phyloP scores from a whole-genome alignment of 192 early-diverging fungal genomes.

The Coemansia sp. region DNA sequence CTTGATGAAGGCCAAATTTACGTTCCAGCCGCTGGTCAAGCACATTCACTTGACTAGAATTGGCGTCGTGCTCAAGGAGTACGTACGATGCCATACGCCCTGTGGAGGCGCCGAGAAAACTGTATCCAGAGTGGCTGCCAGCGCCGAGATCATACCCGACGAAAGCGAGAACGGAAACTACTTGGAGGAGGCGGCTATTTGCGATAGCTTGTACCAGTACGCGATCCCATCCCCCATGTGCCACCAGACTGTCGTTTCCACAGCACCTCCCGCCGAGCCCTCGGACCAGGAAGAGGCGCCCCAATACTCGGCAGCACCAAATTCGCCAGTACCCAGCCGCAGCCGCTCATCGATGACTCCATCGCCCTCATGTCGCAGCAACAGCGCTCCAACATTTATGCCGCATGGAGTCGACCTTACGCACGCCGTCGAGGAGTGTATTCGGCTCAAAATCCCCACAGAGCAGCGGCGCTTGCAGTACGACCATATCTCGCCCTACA shows the following conservation, averaged over 20 bases:
- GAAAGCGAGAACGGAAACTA: neutral
- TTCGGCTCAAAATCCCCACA: conserved; percentile 33
- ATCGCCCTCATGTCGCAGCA: conserved; percentile 2
- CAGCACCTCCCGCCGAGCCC: neutral
- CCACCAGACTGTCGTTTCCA: neutral
- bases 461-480: conserved; percentile 43
- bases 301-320: conserved; percentile 1
- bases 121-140: conserved; percentile 39
- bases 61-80: conserved; percentile 53
- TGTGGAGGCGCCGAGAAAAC: conserved; percentile 47
- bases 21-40: conserved; percentile 55
- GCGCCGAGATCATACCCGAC: conserved; percentile 22
- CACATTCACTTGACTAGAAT: conserved; percentile 41
- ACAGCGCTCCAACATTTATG: neutral
- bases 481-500: conserved; percentile 51
- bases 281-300: neutral
- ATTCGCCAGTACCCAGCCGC: neutral
- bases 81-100: conserved; percentile 50
- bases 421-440: conserved; percentile 29
- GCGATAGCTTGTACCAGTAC: conserved; percentile 11
- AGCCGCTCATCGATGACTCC: neutral
- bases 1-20: conserved; percentile 25
- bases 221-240: neutral
- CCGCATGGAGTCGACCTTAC: conserved; percentile 35
- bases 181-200: neutral